Evolutionary conservation across 331 rosid genomes (phyloP).

Genomic region (Quercus lobata): DNA sequence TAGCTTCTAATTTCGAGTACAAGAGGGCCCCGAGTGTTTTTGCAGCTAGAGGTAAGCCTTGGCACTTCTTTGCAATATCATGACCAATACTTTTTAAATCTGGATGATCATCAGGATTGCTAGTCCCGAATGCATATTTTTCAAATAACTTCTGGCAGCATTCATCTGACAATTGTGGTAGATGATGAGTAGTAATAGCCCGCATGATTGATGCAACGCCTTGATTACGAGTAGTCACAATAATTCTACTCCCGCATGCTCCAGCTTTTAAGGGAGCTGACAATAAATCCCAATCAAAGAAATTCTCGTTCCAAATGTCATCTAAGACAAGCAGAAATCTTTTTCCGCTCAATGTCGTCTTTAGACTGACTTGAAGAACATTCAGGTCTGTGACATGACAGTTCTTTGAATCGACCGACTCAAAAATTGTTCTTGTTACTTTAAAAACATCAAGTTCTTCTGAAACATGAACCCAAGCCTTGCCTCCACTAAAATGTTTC

Average conservation of each 20-base stretch:
- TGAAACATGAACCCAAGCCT: neutral
- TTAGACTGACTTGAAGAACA: neutral
- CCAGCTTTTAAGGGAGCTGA: neutral
- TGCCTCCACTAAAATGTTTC: no score
- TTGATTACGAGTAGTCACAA: neutral
- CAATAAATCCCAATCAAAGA: neutral
- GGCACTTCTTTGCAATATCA: neutral
- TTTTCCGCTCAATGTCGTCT: no score
- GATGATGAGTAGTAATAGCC: no score
- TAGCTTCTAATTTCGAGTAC: rapidly evolving
- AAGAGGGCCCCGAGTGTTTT: no score
- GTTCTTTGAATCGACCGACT: neutral
- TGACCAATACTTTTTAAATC: neutral
- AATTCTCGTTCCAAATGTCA: no score
- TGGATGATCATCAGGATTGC: neutral
- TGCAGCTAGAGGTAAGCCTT: neutral
- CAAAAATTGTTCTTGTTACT: neutral
- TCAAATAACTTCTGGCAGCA: neutral
- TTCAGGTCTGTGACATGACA: neutral
- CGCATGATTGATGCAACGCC: neutral
- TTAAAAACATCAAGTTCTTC: neutral
- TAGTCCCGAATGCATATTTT: neutral
- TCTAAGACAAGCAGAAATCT: no score
- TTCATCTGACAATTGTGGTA: neutral
- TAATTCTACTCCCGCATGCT: neutral